phyloP scores from a whole-genome alignment of 805 yeast species.

The Saturnispora kantuleensis region DNA sequence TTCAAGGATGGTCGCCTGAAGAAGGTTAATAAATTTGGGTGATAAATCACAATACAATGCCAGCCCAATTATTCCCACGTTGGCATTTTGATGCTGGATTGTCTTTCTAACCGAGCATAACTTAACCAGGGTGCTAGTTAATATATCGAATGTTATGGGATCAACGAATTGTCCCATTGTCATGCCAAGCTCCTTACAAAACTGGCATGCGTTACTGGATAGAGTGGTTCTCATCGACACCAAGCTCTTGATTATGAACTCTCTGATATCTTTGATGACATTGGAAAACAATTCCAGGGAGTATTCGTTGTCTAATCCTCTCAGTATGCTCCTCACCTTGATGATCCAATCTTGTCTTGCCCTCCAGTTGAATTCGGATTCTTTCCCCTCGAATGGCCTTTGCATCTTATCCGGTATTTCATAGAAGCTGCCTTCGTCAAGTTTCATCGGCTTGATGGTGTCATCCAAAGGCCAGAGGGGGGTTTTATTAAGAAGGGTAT shows the following conservation, averaged over 20 bases:
- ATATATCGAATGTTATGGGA: constrained; percentile 36
- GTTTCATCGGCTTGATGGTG: constrained; percentile 19
- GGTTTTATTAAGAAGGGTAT: constrained; percentile 1
- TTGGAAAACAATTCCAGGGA: constrained; percentile 3
- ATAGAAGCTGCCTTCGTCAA: constrained; percentile 19
- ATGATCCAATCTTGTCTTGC: constrained; percentile 53
- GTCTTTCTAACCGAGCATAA: constrained; percentile 53
- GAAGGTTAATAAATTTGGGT: constrained; percentile 39
- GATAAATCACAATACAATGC: constrained; percentile 46
- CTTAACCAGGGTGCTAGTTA: constrained; percentile 39
- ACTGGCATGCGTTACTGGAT: constrained; percentile 62
- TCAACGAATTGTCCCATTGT: constrained; percentile 33
- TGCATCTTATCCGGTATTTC: constrained; percentile 23
- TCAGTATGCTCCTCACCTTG: constrained; percentile 45
- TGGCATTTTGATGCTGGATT: constrained; percentile 50
- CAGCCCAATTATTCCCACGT: constrained; percentile 45
- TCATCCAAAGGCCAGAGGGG: constrained; percentile 25
- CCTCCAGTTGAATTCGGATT: constrained; percentile 85
- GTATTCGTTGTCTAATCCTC: constrained; percentile 36
- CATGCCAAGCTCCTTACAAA: constrained; percentile 58
- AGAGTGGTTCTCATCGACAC: constrained; percentile 78
- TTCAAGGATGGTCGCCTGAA: constrained; percentile 47
- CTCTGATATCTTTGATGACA: constrained; percentile 33
- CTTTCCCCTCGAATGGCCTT: constrained; percentile 52
- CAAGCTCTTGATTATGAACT: constrained; percentile 56